These are phyloP conservation scores for Solanum chacoense DNA, from an alignment of 305 asterid genomes.

Conservation along the genomic window DNA sequence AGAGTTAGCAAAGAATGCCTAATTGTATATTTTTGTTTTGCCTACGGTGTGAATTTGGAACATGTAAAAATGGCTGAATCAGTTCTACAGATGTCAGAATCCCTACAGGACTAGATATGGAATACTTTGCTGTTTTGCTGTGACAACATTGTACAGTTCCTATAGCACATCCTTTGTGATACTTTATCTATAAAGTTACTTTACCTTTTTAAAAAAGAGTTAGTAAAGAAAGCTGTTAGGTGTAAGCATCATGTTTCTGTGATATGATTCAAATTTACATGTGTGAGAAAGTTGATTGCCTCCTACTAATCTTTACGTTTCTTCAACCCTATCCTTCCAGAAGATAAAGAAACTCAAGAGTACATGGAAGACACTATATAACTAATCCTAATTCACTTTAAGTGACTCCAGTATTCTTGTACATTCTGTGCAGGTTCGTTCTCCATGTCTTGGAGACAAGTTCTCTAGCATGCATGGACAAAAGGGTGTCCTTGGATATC, in stretches of 20 bases:
- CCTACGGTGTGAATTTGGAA: background rate
- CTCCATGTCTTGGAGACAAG: slow-evolving; percentile 91
- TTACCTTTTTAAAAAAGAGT: background rate
- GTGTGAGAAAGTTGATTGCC: background rate
- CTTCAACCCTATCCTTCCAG: background rate
- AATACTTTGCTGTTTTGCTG: background rate
- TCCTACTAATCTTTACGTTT: background rate
- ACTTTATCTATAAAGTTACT: background rate
- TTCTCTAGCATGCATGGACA: slow-evolving; percentile 99
- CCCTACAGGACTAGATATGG: background rate
- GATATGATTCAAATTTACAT: background rate
- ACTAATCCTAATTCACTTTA: background rate
- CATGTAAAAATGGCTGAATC: background rate
- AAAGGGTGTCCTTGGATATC: slow-evolving; percentile 86
- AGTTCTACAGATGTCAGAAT: background rate
- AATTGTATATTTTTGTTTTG: background rate
- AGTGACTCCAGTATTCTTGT: background rate
- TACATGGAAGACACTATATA: background rate
- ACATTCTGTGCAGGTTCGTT: slow-evolving; percentile 55
- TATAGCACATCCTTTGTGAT: background rate
- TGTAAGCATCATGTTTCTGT: background rate
- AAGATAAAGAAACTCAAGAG: background rate
- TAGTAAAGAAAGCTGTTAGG: background rate
- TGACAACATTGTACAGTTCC: background rate
- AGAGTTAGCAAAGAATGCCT: background rate